A percentile compares a stretch with the other conserved stretches of the same genome.
phyloP scores from a whole-genome alignment of 805 yeast genomes.

The Lipomyces japonicus region DNA sequence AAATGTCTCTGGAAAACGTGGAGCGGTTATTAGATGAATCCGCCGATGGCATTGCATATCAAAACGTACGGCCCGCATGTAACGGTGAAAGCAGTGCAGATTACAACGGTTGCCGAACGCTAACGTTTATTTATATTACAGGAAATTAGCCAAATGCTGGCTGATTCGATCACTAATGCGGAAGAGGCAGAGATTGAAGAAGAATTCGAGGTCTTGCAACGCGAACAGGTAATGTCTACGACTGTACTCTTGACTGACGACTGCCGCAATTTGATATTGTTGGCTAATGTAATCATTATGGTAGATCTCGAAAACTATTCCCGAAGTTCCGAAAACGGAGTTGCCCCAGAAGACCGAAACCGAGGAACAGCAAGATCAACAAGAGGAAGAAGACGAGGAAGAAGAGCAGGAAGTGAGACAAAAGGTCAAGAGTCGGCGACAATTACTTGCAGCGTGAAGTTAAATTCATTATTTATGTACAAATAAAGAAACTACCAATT shows the following conservation, averaged over 20 bases:
- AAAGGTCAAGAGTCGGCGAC: conserved; percentile 3
- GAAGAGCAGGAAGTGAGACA: conserved; percentile 29
- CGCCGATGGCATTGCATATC: conserved; percentile 75
- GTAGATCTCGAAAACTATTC: conserved; percentile 19
- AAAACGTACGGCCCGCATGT: conserved; percentile 58
- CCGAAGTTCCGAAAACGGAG: conserved; percentile 11
- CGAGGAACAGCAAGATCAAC: conserved; percentile 29
- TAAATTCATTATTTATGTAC: neutral
- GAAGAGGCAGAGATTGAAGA: conserved; percentile 39
- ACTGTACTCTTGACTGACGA: conserved; percentile 23
- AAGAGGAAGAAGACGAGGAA: conserved; percentile 28
- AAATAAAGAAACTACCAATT: neutral
- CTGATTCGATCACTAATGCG: conserved; percentile 38
- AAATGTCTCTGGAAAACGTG: conserved; percentile 72
- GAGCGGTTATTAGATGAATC: conserved; percentile 80
- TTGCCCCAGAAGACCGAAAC: conserved; percentile 24
- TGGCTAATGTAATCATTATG: too few relatives aligned
- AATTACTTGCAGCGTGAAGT: neutral
- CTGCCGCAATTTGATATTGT: neutral
- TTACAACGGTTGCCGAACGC: too few relatives aligned
- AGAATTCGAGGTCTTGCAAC: conserved; percentile 34
- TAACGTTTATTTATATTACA: conserved; percentile 5
- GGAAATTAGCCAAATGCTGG: conserved; percentile 41
- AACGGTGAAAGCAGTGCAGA: too few relatives aligned
- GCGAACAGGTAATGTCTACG: conserved; percentile 27